Percentiles rank a stretch among this genome's conserved stretches.
phyloP scores from a whole-genome alignment of 2,329 filamentous ascomycete genomes.

The Aspergillus tubingensis region DNA sequence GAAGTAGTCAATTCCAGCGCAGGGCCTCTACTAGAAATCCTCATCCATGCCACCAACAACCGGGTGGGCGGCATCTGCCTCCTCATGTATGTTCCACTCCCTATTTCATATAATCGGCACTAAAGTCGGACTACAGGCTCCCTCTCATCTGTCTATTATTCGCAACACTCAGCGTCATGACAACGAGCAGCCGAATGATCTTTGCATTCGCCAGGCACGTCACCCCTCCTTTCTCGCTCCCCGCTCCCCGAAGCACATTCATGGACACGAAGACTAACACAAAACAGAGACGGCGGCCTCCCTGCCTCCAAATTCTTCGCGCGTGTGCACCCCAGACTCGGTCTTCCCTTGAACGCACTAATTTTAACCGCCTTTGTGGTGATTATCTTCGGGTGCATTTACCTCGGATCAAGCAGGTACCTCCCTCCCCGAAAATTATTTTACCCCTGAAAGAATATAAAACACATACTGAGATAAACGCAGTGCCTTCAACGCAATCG shows the following conservation, averaged over 20 bases:
- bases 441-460: no score
- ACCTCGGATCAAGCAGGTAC: slow-evolving; percentile 58
- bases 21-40: slow-evolving; percentile 62
- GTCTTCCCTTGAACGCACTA: slow-evolving; percentile 67
- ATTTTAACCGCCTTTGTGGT: slow-evolving; percentile 62
- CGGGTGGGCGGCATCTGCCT: slow-evolving; percentile 63
- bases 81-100: slow-evolving; percentile 50
- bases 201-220: slow-evolving; percentile 32
- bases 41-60: slow-evolving; percentile 64
- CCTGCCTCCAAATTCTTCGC: slow-evolving; percentile 63
- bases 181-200: slow-evolving; percentile 36
- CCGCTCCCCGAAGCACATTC: neutral
- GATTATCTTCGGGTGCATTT: slow-evolving; percentile 68
- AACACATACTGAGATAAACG: neutral
- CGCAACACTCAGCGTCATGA: slow-evolving; percentile 35
- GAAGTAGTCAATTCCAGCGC: slow-evolving; percentile 56
- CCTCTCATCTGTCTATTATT: slow-evolving; percentile 32
- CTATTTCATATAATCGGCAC: neutral
- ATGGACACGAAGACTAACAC: neutral
- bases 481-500: slow-evolving; percentile 70
- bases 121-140: slow-evolving; percentile 22
- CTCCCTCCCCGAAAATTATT: slow-evolving; percentile 27
- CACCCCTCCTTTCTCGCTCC: no score
- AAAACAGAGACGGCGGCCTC: slow-evolving; percentile 62
- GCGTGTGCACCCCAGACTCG: slow-evolving; percentile 60